Conservation (phyloP, 73 alveolate species). For the Paramecium octaurelia region DNA sequence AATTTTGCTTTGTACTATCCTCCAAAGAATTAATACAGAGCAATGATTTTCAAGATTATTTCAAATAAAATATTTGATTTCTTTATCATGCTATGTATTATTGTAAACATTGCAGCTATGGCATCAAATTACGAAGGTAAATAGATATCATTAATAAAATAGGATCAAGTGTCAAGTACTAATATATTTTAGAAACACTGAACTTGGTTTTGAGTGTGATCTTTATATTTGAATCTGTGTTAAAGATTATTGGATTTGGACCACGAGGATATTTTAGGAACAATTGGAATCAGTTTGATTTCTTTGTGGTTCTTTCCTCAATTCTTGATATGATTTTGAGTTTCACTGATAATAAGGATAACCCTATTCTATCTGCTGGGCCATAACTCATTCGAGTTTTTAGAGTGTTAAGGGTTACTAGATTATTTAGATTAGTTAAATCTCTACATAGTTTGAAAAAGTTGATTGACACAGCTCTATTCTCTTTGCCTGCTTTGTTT, state of each 20-base stretch:
- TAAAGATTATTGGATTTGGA: conserved; percentile 89
- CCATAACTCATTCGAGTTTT: conserved; percentile 90
- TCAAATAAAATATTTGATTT: conserved; percentile 69
- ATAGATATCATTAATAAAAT: background rate
- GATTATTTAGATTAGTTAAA: conserved; percentile 86
- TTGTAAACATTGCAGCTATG: conserved; percentile 81
- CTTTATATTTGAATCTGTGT: conserved; percentile 80
- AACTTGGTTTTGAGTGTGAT: conserved; percentile 82
- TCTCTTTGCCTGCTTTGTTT: conserved; percentile 88
- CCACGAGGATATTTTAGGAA: conserved; percentile 77
- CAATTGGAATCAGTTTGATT: conserved; percentile 93
- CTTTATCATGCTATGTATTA: conserved; percentile 78
- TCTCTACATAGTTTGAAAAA: conserved; percentile 81
- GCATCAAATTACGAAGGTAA: conserved; percentile 82
- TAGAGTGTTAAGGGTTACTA: conserved; percentile 88
- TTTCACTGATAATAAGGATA: conserved; percentile 69
- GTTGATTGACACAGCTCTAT: conserved; percentile 79
- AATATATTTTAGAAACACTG: conserved; percentile 55
- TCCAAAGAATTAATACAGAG: conserved; percentile 62
- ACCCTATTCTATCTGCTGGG: conserved; percentile 74
- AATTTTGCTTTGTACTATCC: conserved; percentile 63
- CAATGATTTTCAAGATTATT: conserved; percentile 39
- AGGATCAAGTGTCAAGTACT: conserved; percentile 39
- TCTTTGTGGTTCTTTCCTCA: conserved; percentile 91
- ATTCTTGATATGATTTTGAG: conserved; percentile 79